These are phyloP conservation scores for Barnettozyma pratensis DNA, from an alignment of 805 yeast genomes.

Conservation along the genomic window DNA sequence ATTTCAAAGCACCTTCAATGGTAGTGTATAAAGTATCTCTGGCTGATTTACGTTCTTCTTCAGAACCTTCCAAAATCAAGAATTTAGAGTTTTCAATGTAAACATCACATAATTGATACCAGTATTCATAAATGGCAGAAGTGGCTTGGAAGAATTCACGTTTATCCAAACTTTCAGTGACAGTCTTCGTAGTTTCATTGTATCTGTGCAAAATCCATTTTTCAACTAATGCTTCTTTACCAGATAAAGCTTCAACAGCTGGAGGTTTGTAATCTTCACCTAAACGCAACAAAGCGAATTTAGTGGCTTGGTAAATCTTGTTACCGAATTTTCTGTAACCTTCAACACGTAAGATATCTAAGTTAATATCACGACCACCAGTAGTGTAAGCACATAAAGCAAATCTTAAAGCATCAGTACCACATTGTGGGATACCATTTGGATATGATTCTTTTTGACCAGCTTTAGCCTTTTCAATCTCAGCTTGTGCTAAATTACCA, in stretches of 20 bases:
- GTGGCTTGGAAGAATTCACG: conserved; percentile 91
- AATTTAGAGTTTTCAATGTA: conserved; percentile 96
- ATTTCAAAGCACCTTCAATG: conserved; percentile 81
- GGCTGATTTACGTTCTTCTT: conserved; percentile 80
- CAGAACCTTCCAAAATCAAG: conserved; percentile 86
- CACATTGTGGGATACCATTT: conserved; percentile 97
- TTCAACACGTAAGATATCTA: conserved; percentile 93
- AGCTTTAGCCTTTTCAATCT: conserved; percentile 76
- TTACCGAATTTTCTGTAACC: conserved; percentile 99
- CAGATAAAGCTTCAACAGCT: conserved; percentile 53
- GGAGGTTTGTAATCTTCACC: conserved; percentile 89
- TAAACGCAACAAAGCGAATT: conserved; percentile 88
- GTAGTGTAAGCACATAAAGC: conserved; percentile 98
- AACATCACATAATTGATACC: conserved; percentile 96
- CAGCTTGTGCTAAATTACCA: conserved; percentile 89
- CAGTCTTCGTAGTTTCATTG: conserved; percentile 59
- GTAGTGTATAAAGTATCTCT: conserved; percentile 91
- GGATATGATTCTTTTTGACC: conserved; percentile 93
- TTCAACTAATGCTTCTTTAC: conserved; percentile 87
- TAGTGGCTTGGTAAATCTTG: conserved; percentile 98
- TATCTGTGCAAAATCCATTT: conserved; percentile 93
- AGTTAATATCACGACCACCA: conserved; percentile 97
- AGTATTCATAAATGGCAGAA: conserved; percentile 82
- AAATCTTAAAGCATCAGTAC: conserved; percentile 97
- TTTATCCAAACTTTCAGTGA: conserved; percentile 63